Evolutionary conservation across 2,329 filamentous ascomycete genomes (phyloP), one percentile per base, ranked within the genome.

Genomic region (Penicillium frequentans): DNA sequence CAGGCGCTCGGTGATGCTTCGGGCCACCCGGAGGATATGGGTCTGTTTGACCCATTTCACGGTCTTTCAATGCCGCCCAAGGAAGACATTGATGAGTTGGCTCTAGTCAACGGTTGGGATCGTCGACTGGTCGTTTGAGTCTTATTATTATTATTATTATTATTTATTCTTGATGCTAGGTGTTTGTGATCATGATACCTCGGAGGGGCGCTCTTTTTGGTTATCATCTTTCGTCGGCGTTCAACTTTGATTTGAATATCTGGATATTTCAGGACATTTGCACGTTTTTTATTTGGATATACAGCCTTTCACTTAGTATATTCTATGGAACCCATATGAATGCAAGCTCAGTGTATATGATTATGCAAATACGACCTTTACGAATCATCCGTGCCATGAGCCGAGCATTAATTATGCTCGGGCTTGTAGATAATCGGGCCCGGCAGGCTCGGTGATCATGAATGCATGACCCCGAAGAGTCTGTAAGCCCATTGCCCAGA

Each of bases 1-100:
- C 57, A 66, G 3, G 63, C 67, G 4, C 57, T 64, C 7, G 29
- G 49, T 3, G 68, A 70, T 44, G 49, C 63, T 23, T 63, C 61
- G 13, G 47, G 67, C n/a, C 67, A 62, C 14, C 60, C 66, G 14
- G 70, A 70, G 27, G 69, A 74, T n/a, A 62, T 70, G 21, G 64
- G 60, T 19, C 49, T 73, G 14, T 50, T 71, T 24, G 73, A 75
- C 51, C 63, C 73, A 0, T 76, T 76, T 54, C 68, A 68, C 27
- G 67, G 68, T 21, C 71, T 77, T n/a, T 58, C 73, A 26, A 72
- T 77, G 27, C 74, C 75, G 5, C 59, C 67, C 11, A 66, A 70
- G 33, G 69, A 70, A 21, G 72, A 72, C 6, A 60, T 69, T 43
- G 70, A 72, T 57, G 71, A 72, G 33, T 70, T 69, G 58, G 64